Conservation (phyloP, 345 rosid species). For the Dipteronia sinensis region DNA sequence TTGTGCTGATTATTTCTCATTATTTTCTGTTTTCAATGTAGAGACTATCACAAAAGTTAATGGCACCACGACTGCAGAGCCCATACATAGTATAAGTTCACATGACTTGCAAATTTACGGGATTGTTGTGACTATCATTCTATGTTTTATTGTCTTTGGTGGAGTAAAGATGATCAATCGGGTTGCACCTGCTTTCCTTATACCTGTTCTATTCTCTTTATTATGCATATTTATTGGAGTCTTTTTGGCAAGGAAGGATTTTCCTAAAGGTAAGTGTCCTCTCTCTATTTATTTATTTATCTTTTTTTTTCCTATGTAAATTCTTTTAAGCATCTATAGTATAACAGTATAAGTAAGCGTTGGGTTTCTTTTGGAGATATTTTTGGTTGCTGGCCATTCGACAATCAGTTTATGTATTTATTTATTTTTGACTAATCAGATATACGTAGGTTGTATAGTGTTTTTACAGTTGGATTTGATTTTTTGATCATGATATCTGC, state of each 20-base stretch:
- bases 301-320: neutral
- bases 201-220: conserved; percentile 87
- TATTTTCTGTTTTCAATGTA: conserved; percentile 38
- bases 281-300: neutral
- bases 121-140: conserved; percentile 79
- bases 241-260: conserved; percentile 62
- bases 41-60: conserved; percentile 77
- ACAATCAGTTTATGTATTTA: neutral
- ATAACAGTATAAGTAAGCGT: neutral
- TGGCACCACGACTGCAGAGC: conserved; percentile 55
- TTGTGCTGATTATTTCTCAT: conserved; percentile 18
- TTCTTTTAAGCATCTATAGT: neutral
- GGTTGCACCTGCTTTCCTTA: conserved; percentile 97
- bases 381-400: neutral
- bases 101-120: conserved; percentile 98
- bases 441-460: neutral
- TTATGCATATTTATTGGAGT: conserved; percentile 91
- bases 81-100: conserved; percentile 72
- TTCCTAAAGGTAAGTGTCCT: conserved; percentile 65
- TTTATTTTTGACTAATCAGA: neutral
- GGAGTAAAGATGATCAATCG: conserved; percentile 99
- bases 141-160: conserved; percentile 97
- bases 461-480: neutral
- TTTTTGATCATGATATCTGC: neutral
- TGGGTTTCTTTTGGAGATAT: neutral